These are phyloP conservation scores for Microstegium vimineum DNA, from an alignment of 176 grass and related monocot species.

Conservation along the genomic window DNA sequence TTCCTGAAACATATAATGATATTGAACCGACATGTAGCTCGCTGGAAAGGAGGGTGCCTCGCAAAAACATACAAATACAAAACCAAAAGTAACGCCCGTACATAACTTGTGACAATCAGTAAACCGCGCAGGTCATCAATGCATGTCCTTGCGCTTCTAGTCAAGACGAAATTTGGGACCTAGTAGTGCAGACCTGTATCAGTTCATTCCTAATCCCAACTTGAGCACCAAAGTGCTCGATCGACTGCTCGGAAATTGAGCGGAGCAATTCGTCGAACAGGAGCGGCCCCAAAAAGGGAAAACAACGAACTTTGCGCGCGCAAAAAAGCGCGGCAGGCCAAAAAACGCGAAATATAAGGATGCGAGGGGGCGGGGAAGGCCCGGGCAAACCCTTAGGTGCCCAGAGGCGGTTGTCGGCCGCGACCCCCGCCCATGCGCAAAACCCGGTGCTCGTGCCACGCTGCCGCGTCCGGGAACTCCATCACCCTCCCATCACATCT, in stretches of 20 bases:
- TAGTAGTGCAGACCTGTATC: not conserved
- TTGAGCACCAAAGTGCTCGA: not conserved
- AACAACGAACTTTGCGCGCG: not conserved
- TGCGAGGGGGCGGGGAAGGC: too few species aligned
- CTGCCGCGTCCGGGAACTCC: slow-evolving; percentile 55
- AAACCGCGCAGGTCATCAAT: not conserved
- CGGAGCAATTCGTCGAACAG: slow-evolving; percentile 23
- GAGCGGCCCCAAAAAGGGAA: not conserved
- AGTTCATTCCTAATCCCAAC: not conserved
- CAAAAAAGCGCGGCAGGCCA: not conserved
- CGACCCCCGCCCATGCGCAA: slow-evolving; percentile 48
- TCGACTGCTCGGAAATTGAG: too few species aligned
- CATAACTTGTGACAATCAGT: not conserved
- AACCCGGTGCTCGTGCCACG: slow-evolving; percentile 61
- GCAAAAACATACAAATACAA: not conserved
- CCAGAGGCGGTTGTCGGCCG: slow-evolving; percentile 60
- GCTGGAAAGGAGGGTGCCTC: not conserved
- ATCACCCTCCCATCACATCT: slow-evolving; percentile 51
- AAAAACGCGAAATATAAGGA: not conserved
- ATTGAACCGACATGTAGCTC: not conserved
- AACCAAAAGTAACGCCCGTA: not conserved
- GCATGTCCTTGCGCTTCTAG: not conserved
- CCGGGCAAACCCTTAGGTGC: slow-evolving; percentile 40
- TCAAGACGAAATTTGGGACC: not conserved
- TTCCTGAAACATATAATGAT: not conserved